These are phyloP conservation scores for Schwanniomyces polymorphus DNA, from an alignment of 805 yeast species.

Conservation along the genomic window DNA sequence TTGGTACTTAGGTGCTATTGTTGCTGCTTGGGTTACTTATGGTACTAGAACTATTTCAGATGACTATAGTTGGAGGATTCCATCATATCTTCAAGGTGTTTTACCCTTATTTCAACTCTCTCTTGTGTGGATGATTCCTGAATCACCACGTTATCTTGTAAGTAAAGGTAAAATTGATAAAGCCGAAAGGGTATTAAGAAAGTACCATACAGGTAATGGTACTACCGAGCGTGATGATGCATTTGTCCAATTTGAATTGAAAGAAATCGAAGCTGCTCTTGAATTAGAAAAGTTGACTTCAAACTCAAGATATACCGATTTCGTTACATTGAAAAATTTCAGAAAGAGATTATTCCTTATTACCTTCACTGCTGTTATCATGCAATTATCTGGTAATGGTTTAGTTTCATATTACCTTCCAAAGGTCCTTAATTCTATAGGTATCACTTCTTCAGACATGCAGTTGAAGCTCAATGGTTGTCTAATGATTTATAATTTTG, in stretches of 20 bases:
- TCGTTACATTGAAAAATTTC: conserved; percentile 36
- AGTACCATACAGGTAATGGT: conserved; percentile 41
- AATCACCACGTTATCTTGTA: conserved; percentile 47
- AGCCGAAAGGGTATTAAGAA: conserved; percentile 42
- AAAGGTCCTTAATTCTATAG: conserved; percentile 51
- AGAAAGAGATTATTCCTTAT: conserved; percentile 42
- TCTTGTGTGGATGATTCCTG: conserved; percentile 43
- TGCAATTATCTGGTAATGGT: conserved; percentile 55
- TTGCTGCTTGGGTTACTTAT: conserved; percentile 52
- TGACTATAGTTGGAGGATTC: conserved; percentile 54
- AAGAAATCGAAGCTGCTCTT: conserved; percentile 38
- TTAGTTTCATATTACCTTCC: conserved; percentile 51
- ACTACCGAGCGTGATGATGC: conserved; percentile 22
- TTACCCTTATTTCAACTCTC: conserved; percentile 43
- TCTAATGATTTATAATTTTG: conserved; percentile 48
- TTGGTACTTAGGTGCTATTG: conserved; percentile 53
- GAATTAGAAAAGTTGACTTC: conserved; percentile 38
- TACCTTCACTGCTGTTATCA: conserved; percentile 30
- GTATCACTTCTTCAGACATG: conserved; percentile 45
- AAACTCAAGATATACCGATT: conserved; percentile 35
- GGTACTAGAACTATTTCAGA: conserved; percentile 36
- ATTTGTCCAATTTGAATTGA: conserved; percentile 37
- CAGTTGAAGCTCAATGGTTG: conserved; percentile 54
- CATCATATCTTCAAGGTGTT: conserved; percentile 50
- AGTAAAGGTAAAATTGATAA: conserved; percentile 40